A percentile compares a stretch with the other conserved stretches of the same genome.
phyloP scores from a whole-genome alignment of 208 protist genomes.

The Acanthamoeba castellanii region DNA sequence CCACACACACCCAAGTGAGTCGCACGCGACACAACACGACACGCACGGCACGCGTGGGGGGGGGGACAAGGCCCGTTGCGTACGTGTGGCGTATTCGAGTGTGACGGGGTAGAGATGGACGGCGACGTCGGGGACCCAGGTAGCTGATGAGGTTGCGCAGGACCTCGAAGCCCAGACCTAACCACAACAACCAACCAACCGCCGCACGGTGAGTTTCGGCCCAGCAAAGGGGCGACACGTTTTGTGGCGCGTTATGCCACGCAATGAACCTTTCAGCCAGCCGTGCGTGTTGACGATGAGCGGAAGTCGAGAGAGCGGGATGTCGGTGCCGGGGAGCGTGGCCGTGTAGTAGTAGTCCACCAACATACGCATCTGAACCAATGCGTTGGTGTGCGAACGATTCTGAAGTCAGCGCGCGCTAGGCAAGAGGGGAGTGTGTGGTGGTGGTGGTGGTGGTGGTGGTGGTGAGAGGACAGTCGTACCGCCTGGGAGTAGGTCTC shows the following conservation, averaged over 20 bases:
- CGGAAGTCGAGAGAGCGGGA: not conserved
- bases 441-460: too few species aligned
- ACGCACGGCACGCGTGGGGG: too few species aligned
- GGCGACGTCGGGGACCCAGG: not conserved
- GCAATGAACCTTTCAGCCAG: conserved; percentile 46
- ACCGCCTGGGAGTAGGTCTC: not conserved
- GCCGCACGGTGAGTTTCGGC: not conserved
- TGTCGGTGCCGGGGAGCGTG: not conserved
- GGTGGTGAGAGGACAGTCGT: not conserved
- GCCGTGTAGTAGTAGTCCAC: not conserved
- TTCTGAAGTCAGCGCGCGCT: not conserved
- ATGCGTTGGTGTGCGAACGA: not conserved
- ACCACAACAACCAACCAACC: not conserved
- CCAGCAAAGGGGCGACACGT: too few species aligned
- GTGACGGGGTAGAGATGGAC: not conserved
- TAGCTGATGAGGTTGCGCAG: not conserved
- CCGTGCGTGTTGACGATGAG: conserved; percentile 64
- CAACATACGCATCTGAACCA: not conserved
- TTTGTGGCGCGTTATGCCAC: too few species aligned
- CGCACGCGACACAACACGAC: not conserved
- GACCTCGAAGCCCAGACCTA: not conserved
- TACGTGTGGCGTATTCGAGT: not conserved
- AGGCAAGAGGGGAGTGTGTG: not conserved
- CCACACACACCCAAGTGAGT: not conserved
- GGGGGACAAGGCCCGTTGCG: not conserved